These are phyloP conservation scores for Auricularia sp. DNA, from an alignment of 768 basidiomycete genomes.

Conservation along the genomic window DNA sequence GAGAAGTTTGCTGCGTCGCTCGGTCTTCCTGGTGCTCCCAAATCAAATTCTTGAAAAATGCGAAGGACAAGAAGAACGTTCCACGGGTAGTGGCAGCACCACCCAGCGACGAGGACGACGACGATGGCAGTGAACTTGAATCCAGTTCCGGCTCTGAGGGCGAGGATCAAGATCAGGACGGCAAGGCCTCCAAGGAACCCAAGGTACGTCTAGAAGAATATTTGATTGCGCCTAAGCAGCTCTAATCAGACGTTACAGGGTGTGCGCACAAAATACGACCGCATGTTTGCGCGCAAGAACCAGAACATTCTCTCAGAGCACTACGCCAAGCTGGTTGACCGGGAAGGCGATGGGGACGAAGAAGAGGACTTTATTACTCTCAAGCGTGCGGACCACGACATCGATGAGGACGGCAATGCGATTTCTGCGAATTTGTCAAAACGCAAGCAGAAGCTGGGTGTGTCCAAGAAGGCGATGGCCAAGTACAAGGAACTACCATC, in stretches of 20 bases:
- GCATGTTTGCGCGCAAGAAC: slow-evolving; percentile 96
- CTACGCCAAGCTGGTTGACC: slow-evolving; percentile 80
- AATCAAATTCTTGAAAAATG: slow-evolving; percentile 77
- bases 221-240: too few relatives aligned
- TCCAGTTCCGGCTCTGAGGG: slow-evolving; percentile 18
- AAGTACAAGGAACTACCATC: slow-evolving; percentile 48
- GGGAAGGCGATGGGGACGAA: slow-evolving; percentile 33
- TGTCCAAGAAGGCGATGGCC: slow-evolving; percentile 60
- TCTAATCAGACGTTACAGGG: slow-evolving; percentile 10
- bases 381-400: slow-evolving; percentile 80
- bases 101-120: slow-evolving; percentile 11
- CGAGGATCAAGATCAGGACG: slow-evolving; percentile 10
- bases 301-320: slow-evolving; percentile 86
- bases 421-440: slow-evolving; percentile 47
- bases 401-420: slow-evolving; percentile 31
- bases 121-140: slow-evolving; percentile 21
- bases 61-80: slow-evolving; percentile 70
- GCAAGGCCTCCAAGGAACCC: slow-evolving; percentile 11
- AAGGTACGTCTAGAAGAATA: slow-evolving; percentile 18
- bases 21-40: slow-evolving; percentile 88
- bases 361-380: slow-evolving; percentile 88
- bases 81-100: slow-evolving; percentile 33
- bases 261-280: slow-evolving; percentile 89
- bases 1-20: slow-evolving; percentile 81
- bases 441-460: slow-evolving; percentile 68